Percentiles rank a stretch among this genome's conserved stretches.
Conservation (phyloP, 371 early-diverging fungal genomes). For the Mucor irregularis region DNA sequence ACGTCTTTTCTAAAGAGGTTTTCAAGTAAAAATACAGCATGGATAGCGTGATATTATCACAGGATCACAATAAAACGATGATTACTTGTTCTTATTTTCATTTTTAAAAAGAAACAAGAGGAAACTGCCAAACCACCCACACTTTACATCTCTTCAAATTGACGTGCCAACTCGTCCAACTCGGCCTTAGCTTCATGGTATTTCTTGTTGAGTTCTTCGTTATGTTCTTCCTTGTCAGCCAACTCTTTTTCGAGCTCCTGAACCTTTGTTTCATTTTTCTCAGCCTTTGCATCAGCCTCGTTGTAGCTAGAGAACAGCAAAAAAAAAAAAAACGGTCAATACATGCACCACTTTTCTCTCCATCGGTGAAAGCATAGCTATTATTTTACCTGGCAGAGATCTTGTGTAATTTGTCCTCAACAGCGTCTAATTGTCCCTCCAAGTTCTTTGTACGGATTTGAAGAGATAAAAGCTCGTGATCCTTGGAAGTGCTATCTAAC, state of each 20-base stretch:
- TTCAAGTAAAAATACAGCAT: no score
- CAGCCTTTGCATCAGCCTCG: constrained; percentile 74
- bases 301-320: constrained; percentile 53
- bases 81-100: no score
- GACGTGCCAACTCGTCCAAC: constrained; percentile 72
- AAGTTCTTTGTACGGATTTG: constrained; percentile 66
- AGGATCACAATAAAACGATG: no score
- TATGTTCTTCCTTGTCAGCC: constrained; percentile 60
- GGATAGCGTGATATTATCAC: no score
- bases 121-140: no score
- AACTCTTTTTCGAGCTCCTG: constrained; percentile 64
- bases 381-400: constrained; percentile 60
- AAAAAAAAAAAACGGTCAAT: not conserved
- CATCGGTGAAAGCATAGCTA: no score
- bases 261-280: constrained; percentile 72
- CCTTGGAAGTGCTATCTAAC: constrained; percentile 67
- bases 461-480: constrained; percentile 74
- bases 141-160: constrained; percentile 71
- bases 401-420: constrained; percentile 58
- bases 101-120: no score
- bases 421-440: constrained; percentile 67
- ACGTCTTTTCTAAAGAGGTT: no score
- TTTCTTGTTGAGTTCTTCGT: constrained; percentile 67
- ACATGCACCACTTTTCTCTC: no score
- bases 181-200: constrained; percentile 66